These are phyloP conservation scores for Aegilops umbellulata DNA, from an alignment of 176 grass and related monocot genomes.

Conservation along the genomic window DNA sequence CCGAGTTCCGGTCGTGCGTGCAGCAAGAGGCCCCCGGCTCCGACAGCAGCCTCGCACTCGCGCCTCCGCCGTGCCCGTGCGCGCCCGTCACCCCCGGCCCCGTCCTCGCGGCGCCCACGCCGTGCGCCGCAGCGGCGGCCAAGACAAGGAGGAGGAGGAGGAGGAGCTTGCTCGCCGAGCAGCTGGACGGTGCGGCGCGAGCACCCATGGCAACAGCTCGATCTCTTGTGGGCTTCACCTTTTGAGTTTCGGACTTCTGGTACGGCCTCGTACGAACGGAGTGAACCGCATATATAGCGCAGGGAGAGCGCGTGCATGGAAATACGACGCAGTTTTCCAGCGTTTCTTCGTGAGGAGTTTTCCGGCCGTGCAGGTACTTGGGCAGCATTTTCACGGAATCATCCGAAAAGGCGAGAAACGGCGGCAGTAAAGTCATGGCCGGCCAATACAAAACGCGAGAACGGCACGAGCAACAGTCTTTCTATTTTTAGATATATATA, in stretches of 20 bases:
- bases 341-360: neutral
- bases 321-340: neutral
- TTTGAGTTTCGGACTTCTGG: too few species aligned
- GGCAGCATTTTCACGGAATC: neutral
- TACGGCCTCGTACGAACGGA: neutral
- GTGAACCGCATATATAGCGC: neutral
- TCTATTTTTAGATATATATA: neutral
- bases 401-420: neutral
- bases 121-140: neutral
- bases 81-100: neutral
- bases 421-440: neutral
- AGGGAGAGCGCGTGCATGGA: neutral
- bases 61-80: neutral
- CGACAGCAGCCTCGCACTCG: neutral
- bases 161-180: neutral
- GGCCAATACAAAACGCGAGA: neutral
- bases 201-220: neutral
- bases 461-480: neutral
- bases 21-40: slow-evolving; percentile 11
- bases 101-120: neutral
- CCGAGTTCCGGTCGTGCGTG: neutral
- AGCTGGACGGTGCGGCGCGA: neutral
- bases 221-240: too few species aligned
- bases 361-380: neutral
- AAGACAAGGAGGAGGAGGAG: neutral